Base-by-base conservation (phyloP, 2,329 filamentous ascomycete species). In the Penicillium sp. region DNA sequence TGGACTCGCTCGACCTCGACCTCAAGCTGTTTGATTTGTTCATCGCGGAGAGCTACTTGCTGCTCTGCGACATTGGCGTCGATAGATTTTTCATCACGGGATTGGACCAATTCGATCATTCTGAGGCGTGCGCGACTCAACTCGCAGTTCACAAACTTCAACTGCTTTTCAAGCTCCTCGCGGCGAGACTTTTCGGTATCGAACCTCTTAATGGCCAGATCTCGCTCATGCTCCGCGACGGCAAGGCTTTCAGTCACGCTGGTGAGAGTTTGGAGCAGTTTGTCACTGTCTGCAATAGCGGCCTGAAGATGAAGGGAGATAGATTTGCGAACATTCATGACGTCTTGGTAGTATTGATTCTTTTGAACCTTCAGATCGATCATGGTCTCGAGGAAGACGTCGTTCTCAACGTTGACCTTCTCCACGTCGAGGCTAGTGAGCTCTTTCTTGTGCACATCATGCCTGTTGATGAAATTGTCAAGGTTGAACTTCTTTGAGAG, bases 401-500 rank as follows among this genome's bases (percentile, higher is more conserved):
- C 24, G 21, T 40, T 24, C 3, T 24, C 20, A 10, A 40, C 24
- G 20, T 24, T 40, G 21, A 24, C 24, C 12, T 21, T 27, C 10
- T 40, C 37, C 9, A 40, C 24, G 21, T 40, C 12, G n/a, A 40
- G 12, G 37, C n/a, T 40, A 5, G 37, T n/a, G 24, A 40, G 18
- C 37, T 23, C 37, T 8, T 15, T 24, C 37, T 40, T 21, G 21
- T 40, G 37, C n/a, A 40, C 37, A n/a, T 21, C 37, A 24, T 40
- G 37, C 21, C 24, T 24, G 21, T 40, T 40, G 37, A 40, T 40
- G 37, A 40, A 40, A 21, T 40, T 40, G 20, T 40, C 21, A 12
- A 40, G 37, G 15, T 24, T 27, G 37, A 40, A 40, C 15, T 24
- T 40, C 21, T 40, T 24, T 9, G 37, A 21, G 3, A 40, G 20